Conservation (phyloP, 352 stramenopile genomes). For the Globisporangium sylvaticum region DNA sequence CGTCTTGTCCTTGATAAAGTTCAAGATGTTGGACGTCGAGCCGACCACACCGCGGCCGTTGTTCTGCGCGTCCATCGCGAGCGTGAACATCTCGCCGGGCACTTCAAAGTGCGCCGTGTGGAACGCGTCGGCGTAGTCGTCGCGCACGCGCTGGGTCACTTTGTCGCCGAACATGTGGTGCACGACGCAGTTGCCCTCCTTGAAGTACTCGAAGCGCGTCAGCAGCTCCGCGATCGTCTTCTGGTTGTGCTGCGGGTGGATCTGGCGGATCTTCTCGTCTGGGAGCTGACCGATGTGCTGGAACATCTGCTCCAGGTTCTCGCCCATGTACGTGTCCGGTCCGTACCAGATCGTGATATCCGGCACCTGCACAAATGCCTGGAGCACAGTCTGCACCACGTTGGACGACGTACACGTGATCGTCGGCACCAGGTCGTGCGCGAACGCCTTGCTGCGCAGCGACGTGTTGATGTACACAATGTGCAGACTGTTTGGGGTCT, state of each 20-base stretch:
- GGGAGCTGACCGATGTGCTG: constrained; percentile 70
- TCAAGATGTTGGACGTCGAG: constrained; percentile 96
- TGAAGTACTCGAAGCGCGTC: constrained; percentile 92
- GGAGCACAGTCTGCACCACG: constrained; percentile 95
- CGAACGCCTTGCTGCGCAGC: constrained; percentile 94
- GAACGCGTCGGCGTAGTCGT: constrained; percentile 91
- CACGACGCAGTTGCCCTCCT: constrained; percentile 95
- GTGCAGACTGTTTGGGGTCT: constrained; percentile 91
- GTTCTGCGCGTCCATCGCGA: constrained; percentile 94
- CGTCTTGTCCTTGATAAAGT: constrained; percentile 96
- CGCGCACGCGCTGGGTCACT: constrained; percentile 89
- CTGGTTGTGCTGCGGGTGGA: constrained; percentile 83
- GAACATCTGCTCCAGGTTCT: constrained; percentile 96
- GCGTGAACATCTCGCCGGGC: constrained; percentile 98
- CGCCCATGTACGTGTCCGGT: constrained; percentile 97
- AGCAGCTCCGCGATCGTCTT: constrained; percentile 80
- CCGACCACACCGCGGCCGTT: constrained; percentile 90
- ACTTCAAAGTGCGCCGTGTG: constrained; percentile 97
- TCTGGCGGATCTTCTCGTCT: constrained; percentile 78
- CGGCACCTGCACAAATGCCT: constrained; percentile 91
- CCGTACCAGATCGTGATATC: constrained; percentile 91
- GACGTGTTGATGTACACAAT: constrained; percentile 99
- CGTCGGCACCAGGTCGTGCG: constrained; percentile 92
- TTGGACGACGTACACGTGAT: constrained; percentile 97
- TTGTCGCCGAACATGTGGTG: constrained; percentile 98